Conservation (phyloP, 805 yeast species). For the Kodamaea sagamina region DNA sequence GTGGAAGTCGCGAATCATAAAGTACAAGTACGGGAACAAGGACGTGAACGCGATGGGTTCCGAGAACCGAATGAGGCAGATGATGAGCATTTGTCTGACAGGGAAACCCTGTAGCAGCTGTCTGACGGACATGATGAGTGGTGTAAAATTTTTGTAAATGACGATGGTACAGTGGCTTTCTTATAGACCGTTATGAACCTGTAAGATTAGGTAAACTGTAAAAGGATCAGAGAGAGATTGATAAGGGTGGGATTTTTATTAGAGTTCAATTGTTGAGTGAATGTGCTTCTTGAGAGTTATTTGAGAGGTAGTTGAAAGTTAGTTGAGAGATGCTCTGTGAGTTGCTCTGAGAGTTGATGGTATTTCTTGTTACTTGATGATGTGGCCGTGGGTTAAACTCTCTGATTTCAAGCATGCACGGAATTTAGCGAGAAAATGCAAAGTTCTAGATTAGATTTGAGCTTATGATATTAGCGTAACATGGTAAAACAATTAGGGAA, state of each 20-base stretch:
- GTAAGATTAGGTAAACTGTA: background rate
- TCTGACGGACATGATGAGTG: slow-evolving; percentile 4
- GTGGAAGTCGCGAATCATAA: slow-evolving; percentile 61
- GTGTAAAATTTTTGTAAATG: background rate
- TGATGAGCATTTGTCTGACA: slow-evolving; percentile 45
- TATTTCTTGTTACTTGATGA: too few relatives aligned
- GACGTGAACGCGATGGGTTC: slow-evolving; percentile 69
- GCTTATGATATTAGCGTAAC: too few relatives aligned
- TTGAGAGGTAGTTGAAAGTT: too few relatives aligned
- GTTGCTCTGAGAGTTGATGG: too few relatives aligned
- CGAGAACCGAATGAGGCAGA: slow-evolving; percentile 50
- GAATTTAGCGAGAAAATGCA: too few relatives aligned
- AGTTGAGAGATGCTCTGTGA: too few relatives aligned
- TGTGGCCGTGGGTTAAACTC: too few relatives aligned
- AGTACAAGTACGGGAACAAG: slow-evolving; percentile 62
- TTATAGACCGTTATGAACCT: background rate
- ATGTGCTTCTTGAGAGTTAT: background rate
- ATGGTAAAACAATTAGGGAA: too few relatives aligned
- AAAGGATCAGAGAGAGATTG: background rate
- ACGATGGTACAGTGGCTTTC: slow-evolving; percentile 2
- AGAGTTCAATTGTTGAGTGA: too few relatives aligned
- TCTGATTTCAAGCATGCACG: too few relatives aligned
- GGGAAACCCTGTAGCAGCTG: slow-evolving; percentile 47
- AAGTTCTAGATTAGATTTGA: too few relatives aligned
- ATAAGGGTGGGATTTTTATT: too few relatives aligned